Evolutionary conservation across 345 rosid genomes (phyloP), one percentile per base, ranked within the genome.

Genomic region (Eucalyptus sp.): DNA sequence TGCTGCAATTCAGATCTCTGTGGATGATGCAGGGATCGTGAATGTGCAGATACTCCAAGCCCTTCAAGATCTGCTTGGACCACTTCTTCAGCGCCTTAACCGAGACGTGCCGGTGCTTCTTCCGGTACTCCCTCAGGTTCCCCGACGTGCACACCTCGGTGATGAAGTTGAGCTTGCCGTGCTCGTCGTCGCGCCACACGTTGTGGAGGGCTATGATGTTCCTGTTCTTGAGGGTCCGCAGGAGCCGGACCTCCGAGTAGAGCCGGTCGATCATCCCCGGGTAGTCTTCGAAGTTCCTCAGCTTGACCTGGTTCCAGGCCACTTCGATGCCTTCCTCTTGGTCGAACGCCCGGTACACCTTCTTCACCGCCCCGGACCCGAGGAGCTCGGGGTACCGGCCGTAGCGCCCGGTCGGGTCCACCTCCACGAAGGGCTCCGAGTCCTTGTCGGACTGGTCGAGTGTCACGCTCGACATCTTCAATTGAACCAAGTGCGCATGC

Each of bases 121-220:
- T 96, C 91, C 99, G 83, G 88, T 97, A 97, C 81, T 93, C 97
- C 89, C 99, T 95, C 71, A 97, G 86, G 91, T 95, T 96, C 88
- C 98, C 99, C 7, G 99, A 97, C 79, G 99, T 97, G 50, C 97
- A 97, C 5, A 96, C 96, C 92, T 97, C 99, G 12, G 99, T 97
- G 49, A 97, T 97, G 94, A 97, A 97, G 87, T 97, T 97, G 92
- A 97, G 86, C 2, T 92, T 94, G 92, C 91, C 89, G 66, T 86
- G 91, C 8, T 71, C 90, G 76, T 92, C 93, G 68, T 97, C 96
- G 2, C 92, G 89, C 99, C 99, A 97, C 37, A 95, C 96, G 37
- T 90, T 88, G 90, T 93, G 91, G 86, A 96, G 88, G 15, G 94
- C 18, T 90, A 97, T 96, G 33, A 97, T 96, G 94, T 93, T 97